Conservation (phyloP, 225 moss, liverwort and hornwort genomes). For the Anthoceros angustus region DNA sequence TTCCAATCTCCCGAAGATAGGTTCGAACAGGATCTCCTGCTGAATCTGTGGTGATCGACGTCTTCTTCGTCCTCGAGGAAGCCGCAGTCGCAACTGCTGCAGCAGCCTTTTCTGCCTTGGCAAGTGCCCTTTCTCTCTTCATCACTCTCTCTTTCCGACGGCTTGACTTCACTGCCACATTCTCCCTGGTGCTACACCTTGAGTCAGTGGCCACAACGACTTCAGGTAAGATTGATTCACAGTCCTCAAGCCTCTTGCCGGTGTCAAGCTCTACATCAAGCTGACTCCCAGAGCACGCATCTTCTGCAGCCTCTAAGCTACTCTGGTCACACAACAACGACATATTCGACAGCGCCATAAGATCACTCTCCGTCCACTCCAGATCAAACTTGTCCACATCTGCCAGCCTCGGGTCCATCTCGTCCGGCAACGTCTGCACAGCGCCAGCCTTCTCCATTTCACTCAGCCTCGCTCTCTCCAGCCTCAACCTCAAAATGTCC, state of each 20-base stretch:
- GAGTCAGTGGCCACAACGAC: neutral
- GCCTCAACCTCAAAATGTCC: constrained; percentile 55
- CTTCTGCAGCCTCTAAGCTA: neutral
- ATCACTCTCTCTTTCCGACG: constrained; percentile 47
- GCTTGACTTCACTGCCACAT: constrained; percentile 44
- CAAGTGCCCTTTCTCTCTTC: constrained; percentile 59
- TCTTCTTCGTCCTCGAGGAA: constrained; percentile 36
- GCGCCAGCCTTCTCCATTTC: constrained; percentile 57
- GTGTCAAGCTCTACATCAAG: neutral
- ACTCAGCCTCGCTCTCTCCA: constrained; percentile 73
- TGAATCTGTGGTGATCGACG: constrained; percentile 29
- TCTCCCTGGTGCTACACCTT: constrained; percentile 4
- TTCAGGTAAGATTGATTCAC: neutral
- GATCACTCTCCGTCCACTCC: constrained; percentile 1
- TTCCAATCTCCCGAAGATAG: constrained; percentile 67
- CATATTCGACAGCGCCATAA: neutral
- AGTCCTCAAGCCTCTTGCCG: constrained; percentile 3
- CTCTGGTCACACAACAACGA: neutral
- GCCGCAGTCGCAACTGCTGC: constrained; percentile 18
- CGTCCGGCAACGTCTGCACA: constrained; percentile 6
- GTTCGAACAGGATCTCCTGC: constrained; percentile 59
- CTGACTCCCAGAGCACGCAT: neutral
- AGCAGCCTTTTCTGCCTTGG: constrained; percentile 55
- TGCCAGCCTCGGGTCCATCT: constrained; percentile 6
- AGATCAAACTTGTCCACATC: neutral